Evolutionary conservation across 352 stramenopile genomes (phyloP).

Genomic region (Phytophthora cactorum): DNA sequence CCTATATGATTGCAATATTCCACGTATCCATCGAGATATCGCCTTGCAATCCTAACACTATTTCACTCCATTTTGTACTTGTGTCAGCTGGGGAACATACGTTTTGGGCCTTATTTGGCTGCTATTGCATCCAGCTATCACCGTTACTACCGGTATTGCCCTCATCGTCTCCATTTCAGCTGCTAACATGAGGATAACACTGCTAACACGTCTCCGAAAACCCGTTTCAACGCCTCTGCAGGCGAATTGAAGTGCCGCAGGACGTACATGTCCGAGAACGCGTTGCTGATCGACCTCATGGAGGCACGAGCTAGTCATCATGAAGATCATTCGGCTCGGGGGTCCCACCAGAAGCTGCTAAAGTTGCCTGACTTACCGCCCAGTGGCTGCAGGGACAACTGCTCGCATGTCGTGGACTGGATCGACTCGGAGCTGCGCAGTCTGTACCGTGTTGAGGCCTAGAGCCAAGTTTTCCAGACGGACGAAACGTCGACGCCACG

Average conservation of each 20-base stretch:
- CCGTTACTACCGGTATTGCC: conserved; percentile 69
- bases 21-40: conserved; percentile 3
- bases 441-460: conserved; percentile 67
- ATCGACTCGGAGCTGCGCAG: conserved; percentile 55
- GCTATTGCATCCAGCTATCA: conserved; percentile 75
- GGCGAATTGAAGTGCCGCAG: conserved; percentile 82
- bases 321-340: conserved; percentile 39
- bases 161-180: background rate
- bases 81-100: conserved; percentile 71
- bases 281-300: conserved; percentile 81
- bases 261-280: conserved; percentile 92
- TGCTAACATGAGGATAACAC: background rate
- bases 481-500: conserved; percentile 20
- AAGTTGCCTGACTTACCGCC: conserved; percentile 38
- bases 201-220: background rate
- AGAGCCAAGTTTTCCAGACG: conserved; percentile 57
- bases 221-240: conserved; percentile 1
- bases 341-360: conserved; percentile 50
- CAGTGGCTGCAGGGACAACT: conserved; percentile 53
- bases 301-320: conserved; percentile 48
- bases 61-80: conserved; percentile 1
- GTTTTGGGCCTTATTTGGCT: conserved; percentile 78
- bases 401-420: conserved; percentile 59
- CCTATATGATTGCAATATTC: background rate
- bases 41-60: background rate